Evolutionary conservation across 768 basidiomycete species (phyloP), one percentile per base, ranked within the genome.

Genomic region (Xerocomus potaroensis): DNA sequence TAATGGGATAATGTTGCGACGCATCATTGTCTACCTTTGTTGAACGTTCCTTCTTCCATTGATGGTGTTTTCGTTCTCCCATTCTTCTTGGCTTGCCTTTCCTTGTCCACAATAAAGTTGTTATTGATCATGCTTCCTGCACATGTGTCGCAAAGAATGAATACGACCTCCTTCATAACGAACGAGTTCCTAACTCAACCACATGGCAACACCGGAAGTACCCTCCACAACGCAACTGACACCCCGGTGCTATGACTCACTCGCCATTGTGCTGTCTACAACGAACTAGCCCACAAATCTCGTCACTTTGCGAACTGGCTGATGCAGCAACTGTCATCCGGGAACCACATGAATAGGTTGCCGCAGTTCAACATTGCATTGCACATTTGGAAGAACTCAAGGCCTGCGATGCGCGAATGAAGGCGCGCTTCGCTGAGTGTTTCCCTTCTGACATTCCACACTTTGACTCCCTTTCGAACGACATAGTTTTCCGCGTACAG

Each of bases 1-100:
- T 12, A 32, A 53, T 19, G n/a, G n/a, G n/a, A n/a, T n/a, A n/a
- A n/a, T n/a, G n/a, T n/a, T n/a, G n/a, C n/a, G n/a, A n/a, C n/a
- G n/a, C n/a, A n/a, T n/a, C n/a, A n/a, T 15, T 64, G 1, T 49
- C 27, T 1, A 42, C 48, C 14, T 18, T 34, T 3, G 58, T 51
- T 5, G 1, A 35, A 8, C 53, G 58, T 38, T 37, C 12, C 3
- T 3, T 1, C 18, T 60, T 50, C 24, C 8, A 19, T 2, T 29
- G 19, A n/a, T 51, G 41, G 0, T 21, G 41, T n/a, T 41, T 58
- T 23, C 19, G 32, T 5, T 60, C 66, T 0, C n/a, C 61, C 4
- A 26, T 73, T 7, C 44, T 73, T 0, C 54, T 73, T 0, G 69
- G 70, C 0, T 41, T 63, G 0, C 71, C 69, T 0, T 73, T 67